Percentiles rank a stretch among this genome's conserved stretches.
phyloP scores from a whole-genome alignment of 768 basidiomycete genomes.

The Rhizopogon roseolus region DNA sequence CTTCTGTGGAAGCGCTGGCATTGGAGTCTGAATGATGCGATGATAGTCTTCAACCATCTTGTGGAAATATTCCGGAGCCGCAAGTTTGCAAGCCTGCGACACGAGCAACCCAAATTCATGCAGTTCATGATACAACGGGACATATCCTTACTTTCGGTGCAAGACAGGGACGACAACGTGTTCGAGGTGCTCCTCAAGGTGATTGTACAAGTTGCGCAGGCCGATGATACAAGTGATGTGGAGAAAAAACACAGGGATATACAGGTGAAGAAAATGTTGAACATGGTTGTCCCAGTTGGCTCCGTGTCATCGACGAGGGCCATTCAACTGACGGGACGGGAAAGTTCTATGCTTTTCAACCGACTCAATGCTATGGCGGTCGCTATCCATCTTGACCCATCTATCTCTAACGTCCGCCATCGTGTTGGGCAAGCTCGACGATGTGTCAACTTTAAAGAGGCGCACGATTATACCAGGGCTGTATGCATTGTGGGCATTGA shows the following conservation, averaged over 20 bases:
- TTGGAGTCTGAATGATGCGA: slow-evolving; percentile 63
- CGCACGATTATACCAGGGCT: slow-evolving; percentile 58
- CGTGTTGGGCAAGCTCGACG: slow-evolving; percentile 62
- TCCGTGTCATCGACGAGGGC: slow-evolving; percentile 58
- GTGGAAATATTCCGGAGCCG: slow-evolving; percentile 73
- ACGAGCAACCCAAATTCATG: slow-evolving; percentile 63
- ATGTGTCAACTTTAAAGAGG: slow-evolving; percentile 64
- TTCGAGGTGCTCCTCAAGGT: slow-evolving; percentile 82
- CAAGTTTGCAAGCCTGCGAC: slow-evolving; percentile 66
- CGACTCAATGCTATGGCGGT: slow-evolving; percentile 71
- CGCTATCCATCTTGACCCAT: slow-evolving; percentile 63
- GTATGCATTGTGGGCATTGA: slow-evolving; percentile 73
- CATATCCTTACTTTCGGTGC: slow-evolving; percentile 44
- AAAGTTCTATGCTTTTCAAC: slow-evolving; percentile 78
- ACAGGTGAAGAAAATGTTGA: slow-evolving; percentile 62
- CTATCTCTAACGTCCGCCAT: slow-evolving; percentile 36
- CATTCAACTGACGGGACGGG: slow-evolving; percentile 42
- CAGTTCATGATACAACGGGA: slow-evolving; percentile 58
- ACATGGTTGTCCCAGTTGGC: slow-evolving; percentile 67
- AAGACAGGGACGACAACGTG: slow-evolving; percentile 58
- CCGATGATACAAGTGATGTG: slow-evolving; percentile 19
- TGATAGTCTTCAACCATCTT: slow-evolving; percentile 56
- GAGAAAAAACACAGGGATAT: slow-evolving; percentile 32
- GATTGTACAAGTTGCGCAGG: slow-evolving; percentile 56
- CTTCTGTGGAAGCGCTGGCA: slow-evolving; percentile 71